Evolutionary conservation across 1,284 basidiomycete genomes (phyloP).

Genomic region (Leccinum huronense): DNA sequence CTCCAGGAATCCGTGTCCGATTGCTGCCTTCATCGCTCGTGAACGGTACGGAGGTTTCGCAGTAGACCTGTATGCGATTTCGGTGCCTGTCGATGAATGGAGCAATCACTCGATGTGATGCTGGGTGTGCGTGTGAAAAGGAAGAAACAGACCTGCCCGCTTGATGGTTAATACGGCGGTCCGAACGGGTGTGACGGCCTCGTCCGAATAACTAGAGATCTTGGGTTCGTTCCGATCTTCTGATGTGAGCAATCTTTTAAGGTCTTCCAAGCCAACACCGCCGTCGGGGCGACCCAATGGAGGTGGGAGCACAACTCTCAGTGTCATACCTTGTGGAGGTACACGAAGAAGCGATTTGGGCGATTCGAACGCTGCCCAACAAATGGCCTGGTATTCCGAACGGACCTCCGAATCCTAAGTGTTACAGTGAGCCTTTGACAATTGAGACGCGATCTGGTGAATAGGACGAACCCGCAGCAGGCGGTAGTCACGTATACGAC

Average conservation of each 20-base stretch:
- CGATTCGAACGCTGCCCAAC: conserved; percentile 46
- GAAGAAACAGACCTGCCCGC: conserved; percentile 25
- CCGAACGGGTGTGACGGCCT: conserved; percentile 15
- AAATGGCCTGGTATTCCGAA: conserved; percentile 40
- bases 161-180: conserved; percentile 25
- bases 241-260: conserved; percentile 29
- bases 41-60: conserved; percentile 30
- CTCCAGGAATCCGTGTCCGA: conserved; percentile 34
- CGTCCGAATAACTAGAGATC: conserved; percentile 5
- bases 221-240: conserved; percentile 3
- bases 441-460: neutral
- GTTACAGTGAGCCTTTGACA: conserved; percentile 1
- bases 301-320: conserved; percentile 30
- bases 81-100: conserved; percentile 9
- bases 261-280: conserved; percentile 38
- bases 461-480: conserved; percentile 44
- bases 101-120: neutral
- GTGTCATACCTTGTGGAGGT: conserved; percentile 25
- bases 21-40: conserved; percentile 30
- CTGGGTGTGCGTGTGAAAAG: neutral
- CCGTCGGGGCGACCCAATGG: conserved; percentile 27
- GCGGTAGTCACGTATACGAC: conserved; percentile 48
- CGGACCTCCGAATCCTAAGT: conserved; percentile 48
- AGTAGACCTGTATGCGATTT: conserved; percentile 26
- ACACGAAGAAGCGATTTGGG: conserved; percentile 39